phyloP scores from a whole-genome alignment of 441 rosid species.

The Geranium incanum region DNA sequence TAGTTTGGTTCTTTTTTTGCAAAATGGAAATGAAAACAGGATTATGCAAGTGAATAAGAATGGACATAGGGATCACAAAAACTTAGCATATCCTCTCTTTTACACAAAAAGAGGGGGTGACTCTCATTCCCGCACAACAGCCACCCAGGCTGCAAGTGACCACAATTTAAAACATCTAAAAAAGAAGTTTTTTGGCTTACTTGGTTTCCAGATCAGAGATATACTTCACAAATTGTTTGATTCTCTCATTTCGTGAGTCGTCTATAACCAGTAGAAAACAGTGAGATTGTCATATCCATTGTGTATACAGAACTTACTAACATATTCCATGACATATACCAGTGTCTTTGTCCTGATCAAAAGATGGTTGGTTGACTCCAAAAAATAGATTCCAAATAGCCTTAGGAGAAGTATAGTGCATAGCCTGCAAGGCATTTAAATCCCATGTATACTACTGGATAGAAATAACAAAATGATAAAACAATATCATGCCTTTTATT shows the following conservation, averaged over 20 bases:
- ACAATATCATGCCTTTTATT: background rate
- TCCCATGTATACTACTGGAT: background rate
- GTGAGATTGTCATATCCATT: constrained; percentile 3
- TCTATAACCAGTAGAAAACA: constrained; percentile 32
- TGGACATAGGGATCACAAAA: background rate
- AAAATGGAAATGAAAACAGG: background rate
- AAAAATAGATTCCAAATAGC: constrained; percentile 76
- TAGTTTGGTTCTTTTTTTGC: background rate
- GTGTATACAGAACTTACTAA: constrained; percentile 5
- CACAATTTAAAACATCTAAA: background rate
- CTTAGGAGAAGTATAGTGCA: constrained; percentile 90
- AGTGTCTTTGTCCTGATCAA: constrained; percentile 42
- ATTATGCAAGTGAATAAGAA: background rate
- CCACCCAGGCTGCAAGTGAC: background rate
- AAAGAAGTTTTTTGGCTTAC: constrained; percentile 27
- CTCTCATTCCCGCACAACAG: no score
- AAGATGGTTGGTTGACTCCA: constrained; percentile 50
- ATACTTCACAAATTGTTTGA: constrained; percentile 67
- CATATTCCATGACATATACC: constrained; percentile 4
- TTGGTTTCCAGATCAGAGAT: constrained; percentile 71
- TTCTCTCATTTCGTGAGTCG: constrained; percentile 38
- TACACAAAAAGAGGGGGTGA: no score
- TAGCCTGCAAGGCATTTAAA: constrained; percentile 45
- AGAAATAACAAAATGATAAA: constrained; percentile 7
- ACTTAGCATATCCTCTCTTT: no score